A percentile compares a stretch with the other conserved stretches of the same genome.
phyloP scores from a whole-genome alignment of 495 filamentous ascomycete genomes.

The Clavariopsis aquatica region DNA sequence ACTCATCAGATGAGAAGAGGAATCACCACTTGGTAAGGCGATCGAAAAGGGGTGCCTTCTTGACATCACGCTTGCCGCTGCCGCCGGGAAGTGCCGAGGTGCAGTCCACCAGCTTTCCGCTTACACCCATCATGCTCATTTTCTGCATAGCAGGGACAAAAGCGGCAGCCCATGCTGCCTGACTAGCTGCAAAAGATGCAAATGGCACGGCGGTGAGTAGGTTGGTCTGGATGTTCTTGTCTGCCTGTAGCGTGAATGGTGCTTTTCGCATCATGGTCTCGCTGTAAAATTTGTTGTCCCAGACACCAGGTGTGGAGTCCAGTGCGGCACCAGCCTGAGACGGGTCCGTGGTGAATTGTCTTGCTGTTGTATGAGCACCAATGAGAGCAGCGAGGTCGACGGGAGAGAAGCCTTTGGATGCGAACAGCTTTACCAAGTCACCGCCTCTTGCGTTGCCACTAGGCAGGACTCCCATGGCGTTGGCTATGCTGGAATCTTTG shows the following conservation, averaged over 20 bases:
- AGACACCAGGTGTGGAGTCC: conserved; percentile 38
- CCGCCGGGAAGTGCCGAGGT: conserved; percentile 31
- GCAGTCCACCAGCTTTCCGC: conserved; percentile 33
- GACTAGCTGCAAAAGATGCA: conserved; percentile 29
- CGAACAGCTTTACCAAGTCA: conserved; percentile 31
- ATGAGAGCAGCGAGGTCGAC: conserved; percentile 38
- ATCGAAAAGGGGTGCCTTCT: conserved; percentile 16
- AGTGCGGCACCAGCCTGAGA: conserved; percentile 25
- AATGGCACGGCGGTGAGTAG: conserved; percentile 1
- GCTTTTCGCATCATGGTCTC: conserved; percentile 25
- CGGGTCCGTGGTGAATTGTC: conserved; percentile 26
- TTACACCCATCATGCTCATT: conserved; percentile 35
- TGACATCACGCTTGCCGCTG: conserved; percentile 31
- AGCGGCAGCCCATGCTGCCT: conserved; percentile 32
- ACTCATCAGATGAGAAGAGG: background rate
- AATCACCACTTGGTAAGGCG: conserved; percentile 12
- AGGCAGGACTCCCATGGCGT: conserved; percentile 32
- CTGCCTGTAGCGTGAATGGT: conserved; percentile 35
- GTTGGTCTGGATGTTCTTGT: conserved; percentile 32
- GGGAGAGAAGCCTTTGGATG: conserved; percentile 37
- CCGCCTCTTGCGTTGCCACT: background rate
- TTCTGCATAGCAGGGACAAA: conserved; percentile 38
- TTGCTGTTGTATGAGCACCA: conserved; percentile 36
- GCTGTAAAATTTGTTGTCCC: conserved; percentile 35
- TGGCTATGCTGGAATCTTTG: conserved; percentile 32